Evolutionary conservation across 345 rosid genomes (phyloP).

Genomic region (Ricinus communis): DNA sequence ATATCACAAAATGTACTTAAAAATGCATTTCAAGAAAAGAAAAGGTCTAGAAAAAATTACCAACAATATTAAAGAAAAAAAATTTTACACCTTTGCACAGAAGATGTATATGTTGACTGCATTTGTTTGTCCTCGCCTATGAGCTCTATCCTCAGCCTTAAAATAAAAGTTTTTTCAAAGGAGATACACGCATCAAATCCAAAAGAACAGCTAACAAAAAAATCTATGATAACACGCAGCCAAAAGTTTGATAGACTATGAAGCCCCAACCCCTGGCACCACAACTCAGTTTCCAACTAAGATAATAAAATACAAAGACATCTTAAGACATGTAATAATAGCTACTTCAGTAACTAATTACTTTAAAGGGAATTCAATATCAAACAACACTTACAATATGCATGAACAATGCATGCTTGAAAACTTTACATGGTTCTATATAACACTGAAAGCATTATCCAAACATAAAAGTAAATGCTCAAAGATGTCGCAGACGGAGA

Average conservation of each 20-base stretch:
- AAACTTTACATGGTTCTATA: background rate
- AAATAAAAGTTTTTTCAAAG: constrained; percentile 25
- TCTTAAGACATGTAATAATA: background rate
- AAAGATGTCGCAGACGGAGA: background rate
- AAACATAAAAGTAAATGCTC: background rate
- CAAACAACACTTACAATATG: background rate
- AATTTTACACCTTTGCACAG: constrained; percentile 68
- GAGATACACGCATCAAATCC: background rate
- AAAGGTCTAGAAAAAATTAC: constrained; percentile 10
- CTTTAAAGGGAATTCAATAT: background rate
- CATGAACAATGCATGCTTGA: background rate
- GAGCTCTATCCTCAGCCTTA: constrained; percentile 98
- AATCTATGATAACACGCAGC: background rate
- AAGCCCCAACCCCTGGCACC: too few relatives aligned
- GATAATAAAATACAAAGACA: background rate
- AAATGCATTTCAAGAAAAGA: constrained; percentile 14
- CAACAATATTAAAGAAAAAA: background rate
- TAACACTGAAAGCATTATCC: background rate
- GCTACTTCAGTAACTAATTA: background rate
- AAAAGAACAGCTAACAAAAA: background rate
- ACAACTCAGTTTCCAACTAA: too few relatives aligned
- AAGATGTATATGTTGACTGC: constrained; percentile 87
- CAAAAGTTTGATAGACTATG: background rate
- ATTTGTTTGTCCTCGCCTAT: constrained; percentile 81
- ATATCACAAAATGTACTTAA: constrained; percentile 18